Evolutionary conservation across 2,329 filamentous ascomycete species (phyloP), one percentile per base, ranked within the genome.

Genomic region (Dactylellina parvicollis): DNA sequence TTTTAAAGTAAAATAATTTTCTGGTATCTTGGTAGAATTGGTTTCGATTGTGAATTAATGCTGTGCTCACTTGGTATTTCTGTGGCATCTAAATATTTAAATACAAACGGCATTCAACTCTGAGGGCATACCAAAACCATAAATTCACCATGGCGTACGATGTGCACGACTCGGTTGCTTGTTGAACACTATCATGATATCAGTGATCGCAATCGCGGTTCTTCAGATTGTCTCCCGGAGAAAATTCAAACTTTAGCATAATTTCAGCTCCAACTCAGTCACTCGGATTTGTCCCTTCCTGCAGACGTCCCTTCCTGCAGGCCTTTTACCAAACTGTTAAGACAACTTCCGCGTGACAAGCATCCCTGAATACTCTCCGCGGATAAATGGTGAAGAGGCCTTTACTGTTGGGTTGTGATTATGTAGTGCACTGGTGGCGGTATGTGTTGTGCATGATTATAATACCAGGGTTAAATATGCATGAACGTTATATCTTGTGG

Each of bases 111-210:
- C 38, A 44, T 44, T 44, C 7, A 16, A n/a, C 38, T 16, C 38
- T 44, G 38, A 44, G 38, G 16, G 38, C 38, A 44, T 44, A 44
- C 38, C 38, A 44, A 44, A 44, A n/a, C 38, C 38, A 16, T 44
- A 18, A 44, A 44, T 44, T 44, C 38, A 44, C 16, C 16, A 44
- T 44, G 38, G 38, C 38, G 38, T 44, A 44, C 38, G 38, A 44
- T 44, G 16, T 44, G 38, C 38, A 16, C 38, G 38, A n/a, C 38
- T 18, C 16, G 38, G 38, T 44, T 44, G 38, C 16, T 12, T 44
- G 38, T 44, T 44, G 38, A 44, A 44, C 38, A 44, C 38, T 44
- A 44, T 44, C 38, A 44, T n/a, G n/a, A n/a, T n/a, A n/a, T n/a
- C n/a, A n/a, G 38, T 44, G 38, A 44, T 18, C 38, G 38, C 38